Conservation (phyloP, 306 rosid species). For the Ceratonia siliqua region DNA sequence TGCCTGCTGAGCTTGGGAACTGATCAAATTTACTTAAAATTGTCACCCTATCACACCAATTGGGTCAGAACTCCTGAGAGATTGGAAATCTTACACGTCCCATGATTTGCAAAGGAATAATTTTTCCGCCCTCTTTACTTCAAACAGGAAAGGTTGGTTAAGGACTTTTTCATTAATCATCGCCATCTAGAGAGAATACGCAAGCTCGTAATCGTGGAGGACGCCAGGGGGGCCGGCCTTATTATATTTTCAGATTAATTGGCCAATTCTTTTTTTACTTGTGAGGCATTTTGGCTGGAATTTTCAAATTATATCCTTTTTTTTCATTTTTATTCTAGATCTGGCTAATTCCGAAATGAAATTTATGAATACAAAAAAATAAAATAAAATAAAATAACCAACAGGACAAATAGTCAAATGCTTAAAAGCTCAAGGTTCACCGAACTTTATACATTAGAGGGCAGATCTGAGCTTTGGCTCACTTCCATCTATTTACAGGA, state of each 20-base stretch:
- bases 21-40: conserved; percentile 66
- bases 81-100: conserved; percentile 64
- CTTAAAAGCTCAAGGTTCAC: not conserved
- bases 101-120: conserved; percentile 54
- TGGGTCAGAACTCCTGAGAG: conserved; percentile 52
- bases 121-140: conserved; percentile 56
- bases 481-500: conserved; percentile 25
- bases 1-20: conserved; percentile 59
- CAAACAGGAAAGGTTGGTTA: too few species aligned
- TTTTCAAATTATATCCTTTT: not conserved
- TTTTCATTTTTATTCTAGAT: not conserved
- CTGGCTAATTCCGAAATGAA: not conserved
- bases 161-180: too few species aligned
- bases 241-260: too few species aligned
- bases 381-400: not conserved
- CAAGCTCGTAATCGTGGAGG: too few species aligned
- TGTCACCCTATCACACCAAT: conserved; percentile 53
- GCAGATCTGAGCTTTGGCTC: conserved; percentile 13
- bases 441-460: not conserved
- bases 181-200: too few species aligned
- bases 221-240: too few species aligned
- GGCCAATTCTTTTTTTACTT: not conserved
- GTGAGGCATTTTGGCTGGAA: not conserved
- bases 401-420: not conserved
- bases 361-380: not conserved